phyloP scores from a whole-genome alignment of 495 filamentous ascomycete genomes.

The Xylaria telfairii region DNA sequence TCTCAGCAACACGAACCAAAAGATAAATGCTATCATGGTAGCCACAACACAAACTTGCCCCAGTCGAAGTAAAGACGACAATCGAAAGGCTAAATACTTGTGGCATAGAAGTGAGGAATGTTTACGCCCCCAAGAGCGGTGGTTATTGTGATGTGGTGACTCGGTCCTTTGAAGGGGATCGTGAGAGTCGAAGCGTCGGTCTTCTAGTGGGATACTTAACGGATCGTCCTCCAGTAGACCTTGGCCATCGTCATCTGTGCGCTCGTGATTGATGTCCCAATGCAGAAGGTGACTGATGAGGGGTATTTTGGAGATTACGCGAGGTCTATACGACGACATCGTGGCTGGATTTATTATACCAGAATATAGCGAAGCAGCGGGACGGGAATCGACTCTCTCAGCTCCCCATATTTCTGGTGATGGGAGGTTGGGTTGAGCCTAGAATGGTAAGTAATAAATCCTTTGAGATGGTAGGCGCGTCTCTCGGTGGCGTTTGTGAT shows the following conservation, averaged over 20 bases:
- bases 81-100: neutral
- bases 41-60: neutral
- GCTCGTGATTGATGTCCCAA: slow-evolving; percentile 5
- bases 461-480: neutral
- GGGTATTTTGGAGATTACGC: slow-evolving; percentile 25
- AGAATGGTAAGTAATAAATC: neutral
- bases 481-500: neutral
- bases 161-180: neutral
- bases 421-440: neutral
- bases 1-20: slow-evolving; percentile 19
- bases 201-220: slow-evolving; percentile 32
- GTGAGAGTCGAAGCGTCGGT: neutral
- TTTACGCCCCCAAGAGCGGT: neutral
- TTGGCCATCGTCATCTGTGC: slow-evolving; percentile 27
- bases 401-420: neutral
- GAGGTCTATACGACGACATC: slow-evolving; percentile 3
- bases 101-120: neutral
- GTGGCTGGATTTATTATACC: neutral
- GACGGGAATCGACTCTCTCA: neutral
- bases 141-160: neutral
- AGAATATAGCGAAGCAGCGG: neutral
- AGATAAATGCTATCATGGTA: slow-evolving; percentile 1
- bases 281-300: slow-evolving; percentile 25
- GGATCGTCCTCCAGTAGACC: slow-evolving; percentile 37
- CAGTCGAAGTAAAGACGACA: neutral